These are phyloP conservation scores for Ustilago bromivora DNA, from an alignment of 1,284 basidiomycete species.

Conservation along the genomic window DNA sequence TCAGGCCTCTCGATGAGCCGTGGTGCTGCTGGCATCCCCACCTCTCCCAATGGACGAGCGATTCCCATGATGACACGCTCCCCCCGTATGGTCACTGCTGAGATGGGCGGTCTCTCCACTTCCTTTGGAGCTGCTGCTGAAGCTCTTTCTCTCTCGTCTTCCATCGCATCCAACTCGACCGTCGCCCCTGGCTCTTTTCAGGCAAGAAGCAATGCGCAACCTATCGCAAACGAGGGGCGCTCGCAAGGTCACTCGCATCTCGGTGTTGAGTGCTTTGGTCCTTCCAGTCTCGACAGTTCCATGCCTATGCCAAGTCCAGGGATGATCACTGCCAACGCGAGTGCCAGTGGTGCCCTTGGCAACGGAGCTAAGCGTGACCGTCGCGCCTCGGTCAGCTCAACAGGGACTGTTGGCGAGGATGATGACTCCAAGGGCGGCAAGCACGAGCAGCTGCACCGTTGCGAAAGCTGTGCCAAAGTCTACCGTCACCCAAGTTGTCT, in stretches of 20 bases:
- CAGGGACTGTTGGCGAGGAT: conserved; percentile 73
- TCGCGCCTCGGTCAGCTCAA: conserved; percentile 68
- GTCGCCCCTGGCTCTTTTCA: conserved; percentile 45
- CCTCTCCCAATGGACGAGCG: conserved; percentile 48
- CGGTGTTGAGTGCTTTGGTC: conserved; percentile 62
- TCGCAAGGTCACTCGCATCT: conserved; percentile 61
- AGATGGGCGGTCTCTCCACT: conserved; percentile 56
- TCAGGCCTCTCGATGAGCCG: conserved; percentile 46
- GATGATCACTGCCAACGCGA: conserved; percentile 31
- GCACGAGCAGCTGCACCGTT: conserved; percentile 78
- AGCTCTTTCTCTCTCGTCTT: conserved; percentile 56
- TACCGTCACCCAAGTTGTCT: conserved; percentile 94
- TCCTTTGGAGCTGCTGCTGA: conserved; percentile 67
- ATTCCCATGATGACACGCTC: conserved; percentile 50
- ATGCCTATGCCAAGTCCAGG: conserved; percentile 49
- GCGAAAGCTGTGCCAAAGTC: conserved; percentile 82
- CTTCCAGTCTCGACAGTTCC: conserved; percentile 51
- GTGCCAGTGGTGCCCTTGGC: conserved; percentile 16
- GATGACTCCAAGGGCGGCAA: conserved; percentile 71
- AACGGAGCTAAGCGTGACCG: conserved; percentile 62
- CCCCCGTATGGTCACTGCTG: conserved; percentile 37
- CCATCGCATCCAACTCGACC: conserved; percentile 50
- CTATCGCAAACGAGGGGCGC: conserved; percentile 40
- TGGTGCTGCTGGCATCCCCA: conserved; percentile 22
- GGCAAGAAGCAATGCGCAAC: conserved; percentile 37